These are phyloP conservation scores for Yamadazyma endophytica DNA, from an alignment of 805 yeast genomes.

Conservation along the genomic window DNA sequence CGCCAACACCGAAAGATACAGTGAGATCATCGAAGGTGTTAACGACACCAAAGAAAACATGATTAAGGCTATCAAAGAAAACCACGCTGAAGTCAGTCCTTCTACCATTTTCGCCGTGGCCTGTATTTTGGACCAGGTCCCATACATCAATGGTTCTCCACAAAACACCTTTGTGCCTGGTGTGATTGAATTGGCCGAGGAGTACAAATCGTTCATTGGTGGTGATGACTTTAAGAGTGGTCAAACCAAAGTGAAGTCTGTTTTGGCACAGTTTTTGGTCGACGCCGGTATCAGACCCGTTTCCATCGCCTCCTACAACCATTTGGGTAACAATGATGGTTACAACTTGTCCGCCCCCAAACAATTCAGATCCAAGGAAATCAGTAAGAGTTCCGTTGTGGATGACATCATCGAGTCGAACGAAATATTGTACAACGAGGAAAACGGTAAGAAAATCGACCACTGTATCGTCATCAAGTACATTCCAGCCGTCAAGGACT, in stretches of 20 bases:
- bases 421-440: constrained; percentile 75
- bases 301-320: constrained; percentile 94
- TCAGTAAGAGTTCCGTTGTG: constrained; percentile 86
- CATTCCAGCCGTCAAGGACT: constrained; percentile 90
- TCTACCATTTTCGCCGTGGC: constrained; percentile 95
- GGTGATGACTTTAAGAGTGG: constrained; percentile 98
- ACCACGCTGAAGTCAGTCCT: constrained; percentile 84
- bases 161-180: constrained; percentile 98
- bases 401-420: constrained; percentile 92
- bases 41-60: constrained; percentile 85
- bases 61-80: constrained; percentile 64
- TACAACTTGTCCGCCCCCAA: constrained; percentile 84
- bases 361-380: constrained; percentile 95
- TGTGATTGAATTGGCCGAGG: constrained; percentile 82
- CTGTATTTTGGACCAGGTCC: constrained; percentile 78
- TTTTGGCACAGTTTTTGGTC: constrained; percentile 89
- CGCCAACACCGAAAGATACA: constrained; percentile 93
- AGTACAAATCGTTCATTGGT: constrained; percentile 72
- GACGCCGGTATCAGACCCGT: constrained; percentile 97
- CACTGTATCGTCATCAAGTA: constrained; percentile 95
- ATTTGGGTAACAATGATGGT: constrained; percentile 95
- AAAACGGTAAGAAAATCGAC: constrained; percentile 74
- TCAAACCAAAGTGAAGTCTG: constrained; percentile 95
- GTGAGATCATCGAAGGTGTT: constrained; percentile 72
- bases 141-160: constrained; percentile 95